phyloP scores from a whole-genome alignment of 83 land plant species.

The Diphasiastrum complanatum region DNA sequence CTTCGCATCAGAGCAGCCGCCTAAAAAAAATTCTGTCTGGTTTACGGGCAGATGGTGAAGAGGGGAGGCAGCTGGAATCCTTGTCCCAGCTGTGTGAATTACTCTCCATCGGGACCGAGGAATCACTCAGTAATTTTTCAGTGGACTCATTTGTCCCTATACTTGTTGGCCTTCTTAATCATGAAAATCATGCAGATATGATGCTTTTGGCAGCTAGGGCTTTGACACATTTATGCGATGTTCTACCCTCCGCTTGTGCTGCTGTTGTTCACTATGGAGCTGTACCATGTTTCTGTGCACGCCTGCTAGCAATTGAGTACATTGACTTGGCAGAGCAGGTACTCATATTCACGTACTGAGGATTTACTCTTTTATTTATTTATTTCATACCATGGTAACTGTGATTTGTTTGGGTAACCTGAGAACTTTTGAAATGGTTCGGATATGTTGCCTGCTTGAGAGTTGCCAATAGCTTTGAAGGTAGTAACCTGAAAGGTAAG shows the following conservation, averaged over 20 bases:
- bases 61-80: conserved; percentile 58
- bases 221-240: conserved; percentile 88
- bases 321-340: conserved; percentile 99
- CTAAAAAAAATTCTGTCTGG: conserved; percentile 87
- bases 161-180: conserved; percentile 76
- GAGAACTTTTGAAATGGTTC: too few species aligned
- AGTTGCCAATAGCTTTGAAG: too few species aligned
- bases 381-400: too few species aligned
- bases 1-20: conserved; percentile 65
- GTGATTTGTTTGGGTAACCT: too few species aligned
- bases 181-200: conserved; percentile 86
- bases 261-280: conserved; percentile 96
- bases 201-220: conserved; percentile 98
- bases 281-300: conserved; percentile 77
- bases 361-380: background rate
- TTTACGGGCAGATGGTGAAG: conserved; percentile 87
- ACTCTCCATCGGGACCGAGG: conserved; percentile 91
- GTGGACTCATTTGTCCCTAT: conserved; percentile 95
- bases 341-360: background rate
- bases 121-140: conserved; percentile 71
- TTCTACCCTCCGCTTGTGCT: conserved; percentile 83
- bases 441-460: too few species aligned
- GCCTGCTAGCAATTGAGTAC: conserved; percentile 91
- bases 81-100: conserved; percentile 92
- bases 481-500: too few species aligned